Evolutionary conservation across 345 rosid genomes (phyloP).

Genomic region (Hibiscus mutabilis): DNA sequence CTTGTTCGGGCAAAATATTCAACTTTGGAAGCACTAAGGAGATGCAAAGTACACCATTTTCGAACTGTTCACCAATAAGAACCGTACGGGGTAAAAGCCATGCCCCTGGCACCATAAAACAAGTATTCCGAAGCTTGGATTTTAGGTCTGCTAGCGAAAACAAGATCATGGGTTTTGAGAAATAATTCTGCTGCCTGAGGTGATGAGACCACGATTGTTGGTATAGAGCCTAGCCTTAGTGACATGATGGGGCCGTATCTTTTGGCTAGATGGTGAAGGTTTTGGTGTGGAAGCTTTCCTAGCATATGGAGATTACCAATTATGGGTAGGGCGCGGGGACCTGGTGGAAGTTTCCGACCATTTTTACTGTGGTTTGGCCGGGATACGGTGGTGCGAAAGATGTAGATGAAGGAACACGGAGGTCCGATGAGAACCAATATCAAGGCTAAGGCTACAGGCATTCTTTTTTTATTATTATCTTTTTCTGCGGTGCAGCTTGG

Average conservation of each 20-base stretch:
- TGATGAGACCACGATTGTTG: too few species aligned
- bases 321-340: too few species aligned
- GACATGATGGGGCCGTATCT: too few species aligned
- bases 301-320: too few species aligned
- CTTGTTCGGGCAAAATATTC: not conserved
- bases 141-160: conserved; percentile 30
- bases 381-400: not conserved
- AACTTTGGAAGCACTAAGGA: not conserved
- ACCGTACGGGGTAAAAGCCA: too few species aligned
- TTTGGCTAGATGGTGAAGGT: too few species aligned
- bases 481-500: too few species aligned
- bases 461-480: too few species aligned
- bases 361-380: not conserved
- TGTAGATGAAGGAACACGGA: not conserved
- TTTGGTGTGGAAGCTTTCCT: too few species aligned
- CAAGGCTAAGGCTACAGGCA: not conserved
- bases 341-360: conserved; percentile 29
- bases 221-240: too few species aligned
- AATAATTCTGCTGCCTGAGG: too few species aligned
- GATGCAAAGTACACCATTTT: not conserved
- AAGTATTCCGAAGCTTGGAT: conserved; percentile 16
- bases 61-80: too few species aligned
- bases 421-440: not conserved
- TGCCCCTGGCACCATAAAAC: conserved; percentile 13
- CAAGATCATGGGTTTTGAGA: conserved; percentile 33